Conservation (phyloP, 805 yeast species). For the Ogataea allantospora region DNA sequence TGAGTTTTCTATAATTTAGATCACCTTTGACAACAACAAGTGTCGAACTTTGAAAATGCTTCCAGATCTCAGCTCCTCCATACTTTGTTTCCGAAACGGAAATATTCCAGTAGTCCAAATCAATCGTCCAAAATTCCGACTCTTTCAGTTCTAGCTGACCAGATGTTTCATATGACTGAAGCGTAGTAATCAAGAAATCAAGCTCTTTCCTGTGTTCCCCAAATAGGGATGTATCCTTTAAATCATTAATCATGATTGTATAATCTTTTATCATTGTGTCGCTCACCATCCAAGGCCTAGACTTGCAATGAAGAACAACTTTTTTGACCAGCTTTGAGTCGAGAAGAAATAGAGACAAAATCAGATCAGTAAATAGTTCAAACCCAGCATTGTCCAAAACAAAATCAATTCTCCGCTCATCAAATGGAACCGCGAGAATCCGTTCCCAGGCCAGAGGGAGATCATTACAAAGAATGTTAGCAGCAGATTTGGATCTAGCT, state of each 20-base stretch:
- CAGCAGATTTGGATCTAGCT: constrained; percentile 76
- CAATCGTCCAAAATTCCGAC: constrained; percentile 85
- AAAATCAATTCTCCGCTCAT: constrained; percentile 63
- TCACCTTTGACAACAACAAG: constrained; percentile 92
- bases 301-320: constrained; percentile 82
- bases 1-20: constrained; percentile 88
- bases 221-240: constrained; percentile 53
- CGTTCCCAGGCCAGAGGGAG: constrained; percentile 63
- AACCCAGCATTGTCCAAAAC: constrained; percentile 94
- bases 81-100: constrained; percentile 47
- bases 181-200: constrained; percentile 45
- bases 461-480: constrained; percentile 76
- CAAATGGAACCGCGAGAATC: constrained; percentile 30
- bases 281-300: constrained; percentile 96
- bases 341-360: constrained; percentile 61
- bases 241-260: constrained; percentile 51
- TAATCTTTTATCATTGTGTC: constrained; percentile 90
- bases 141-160: constrained; percentile 54
- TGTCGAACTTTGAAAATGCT: constrained; percentile 59
- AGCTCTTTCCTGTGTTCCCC: constrained; percentile 46
- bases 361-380: constrained; percentile 85
- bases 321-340: constrained; percentile 64
- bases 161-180: constrained; percentile 41
- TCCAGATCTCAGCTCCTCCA: constrained; percentile 61
- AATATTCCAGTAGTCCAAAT: constrained; percentile 72